Evolutionary conservation across 106 monocot genomes (phyloP).

Genomic region (Vanilla planifolia): DNA sequence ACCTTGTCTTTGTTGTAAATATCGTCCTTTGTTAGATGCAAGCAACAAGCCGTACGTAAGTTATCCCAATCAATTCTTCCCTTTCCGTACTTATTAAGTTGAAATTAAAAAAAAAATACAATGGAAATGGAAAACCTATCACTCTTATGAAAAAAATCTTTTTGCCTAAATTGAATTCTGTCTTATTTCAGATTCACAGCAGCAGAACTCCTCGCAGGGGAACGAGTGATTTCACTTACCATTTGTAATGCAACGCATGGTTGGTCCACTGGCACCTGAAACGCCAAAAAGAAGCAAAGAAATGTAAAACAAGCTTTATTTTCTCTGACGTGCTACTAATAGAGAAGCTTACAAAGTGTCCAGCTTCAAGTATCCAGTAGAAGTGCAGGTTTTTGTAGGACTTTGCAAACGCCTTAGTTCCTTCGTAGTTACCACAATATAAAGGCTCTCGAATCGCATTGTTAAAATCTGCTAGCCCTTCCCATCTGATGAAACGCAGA

Average conservation of each 20-base stretch:
- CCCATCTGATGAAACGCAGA: constrained; percentile 37
- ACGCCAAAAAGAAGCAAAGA: neutral
- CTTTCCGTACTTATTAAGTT: too few relatives aligned
- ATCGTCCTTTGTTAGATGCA: too few relatives aligned
- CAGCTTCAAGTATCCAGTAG: constrained; percentile 89
- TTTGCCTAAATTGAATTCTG: too few relatives aligned
- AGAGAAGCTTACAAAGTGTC: constrained; percentile 77
- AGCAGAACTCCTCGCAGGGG: constrained; percentile 30
- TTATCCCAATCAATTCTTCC: too few relatives aligned
- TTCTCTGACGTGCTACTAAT: too few relatives aligned
- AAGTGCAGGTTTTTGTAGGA: constrained; percentile 69
- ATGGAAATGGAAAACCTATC: too few relatives aligned
- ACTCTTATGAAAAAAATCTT: too few relatives aligned
- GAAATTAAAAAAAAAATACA: too few relatives aligned
- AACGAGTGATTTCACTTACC: constrained; percentile 62
- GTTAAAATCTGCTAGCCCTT: constrained; percentile 57
- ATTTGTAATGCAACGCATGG: constrained; percentile 77
- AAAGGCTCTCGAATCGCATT: constrained; percentile 30
- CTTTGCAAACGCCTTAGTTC: constrained; percentile 67
- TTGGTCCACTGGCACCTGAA: constrained; percentile 84
- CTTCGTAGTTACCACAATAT: constrained; percentile 34
- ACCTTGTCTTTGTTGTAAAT: too few relatives aligned
- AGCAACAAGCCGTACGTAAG: too few relatives aligned
- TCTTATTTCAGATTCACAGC: too few relatives aligned
- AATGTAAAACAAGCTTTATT: neutral